Conservation (phyloP, 2,329 filamentous ascomycete species). For the Sarocladium oryzae region DNA sequence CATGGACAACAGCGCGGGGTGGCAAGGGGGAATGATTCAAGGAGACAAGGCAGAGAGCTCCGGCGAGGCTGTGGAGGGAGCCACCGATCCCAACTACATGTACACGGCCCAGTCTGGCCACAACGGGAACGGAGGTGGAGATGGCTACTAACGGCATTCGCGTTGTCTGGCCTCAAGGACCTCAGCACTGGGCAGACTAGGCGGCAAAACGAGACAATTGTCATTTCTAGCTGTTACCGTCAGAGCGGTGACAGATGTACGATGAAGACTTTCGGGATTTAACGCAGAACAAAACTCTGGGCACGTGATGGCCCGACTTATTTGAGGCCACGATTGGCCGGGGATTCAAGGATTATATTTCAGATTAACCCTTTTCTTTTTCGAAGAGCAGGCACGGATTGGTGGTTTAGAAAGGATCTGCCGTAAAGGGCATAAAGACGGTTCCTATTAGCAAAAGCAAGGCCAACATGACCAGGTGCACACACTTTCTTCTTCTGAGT, state of each 20-base stretch:
- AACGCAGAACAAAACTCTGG: neutral
- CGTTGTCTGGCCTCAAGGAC: neutral
- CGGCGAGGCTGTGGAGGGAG: constrained; percentile 40
- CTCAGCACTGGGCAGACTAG: neutral
- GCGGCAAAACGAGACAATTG: too few relatives aligned
- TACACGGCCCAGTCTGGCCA: constrained; percentile 50
- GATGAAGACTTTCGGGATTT: neutral
- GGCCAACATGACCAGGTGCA: neutral
- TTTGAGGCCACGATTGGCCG: neutral
- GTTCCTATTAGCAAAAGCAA: neutral
- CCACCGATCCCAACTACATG: constrained; percentile 40
- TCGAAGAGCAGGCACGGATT: neutral
- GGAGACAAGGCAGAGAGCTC: constrained; percentile 33
- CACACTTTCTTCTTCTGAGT: too few relatives aligned
- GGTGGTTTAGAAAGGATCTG: neutral
- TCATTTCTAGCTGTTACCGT: too few relatives aligned
- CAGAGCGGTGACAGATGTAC: constrained; percentile 12
- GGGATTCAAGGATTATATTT: neutral
- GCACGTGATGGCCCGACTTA: neutral
- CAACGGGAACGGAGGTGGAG: constrained; percentile 49
- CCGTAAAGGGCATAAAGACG: neutral
- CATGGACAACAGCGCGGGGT: constrained; percentile 24
- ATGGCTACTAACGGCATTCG: constrained; percentile 38
- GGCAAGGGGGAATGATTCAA: constrained; percentile 24
- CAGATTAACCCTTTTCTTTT: neutral